phyloP scores from a whole-genome alignment of 202 grass and related monocot genomes.

The Schoenoplectus tabernaemontani region DNA sequence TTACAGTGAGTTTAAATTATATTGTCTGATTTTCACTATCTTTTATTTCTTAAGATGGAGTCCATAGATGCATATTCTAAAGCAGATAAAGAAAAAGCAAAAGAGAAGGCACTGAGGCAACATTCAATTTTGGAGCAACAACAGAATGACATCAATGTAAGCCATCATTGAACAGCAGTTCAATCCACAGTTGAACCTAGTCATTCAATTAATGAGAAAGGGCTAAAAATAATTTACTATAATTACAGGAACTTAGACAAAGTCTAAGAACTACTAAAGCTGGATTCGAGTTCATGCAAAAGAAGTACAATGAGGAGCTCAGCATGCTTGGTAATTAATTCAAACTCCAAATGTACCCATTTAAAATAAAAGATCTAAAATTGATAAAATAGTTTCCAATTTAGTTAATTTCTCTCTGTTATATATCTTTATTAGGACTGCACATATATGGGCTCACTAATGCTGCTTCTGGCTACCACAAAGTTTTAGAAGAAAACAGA shows the following conservation, averaged over 20 bases:
- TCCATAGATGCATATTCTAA: slow-evolving; percentile 40
- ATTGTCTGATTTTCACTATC: slow-evolving; percentile 6
- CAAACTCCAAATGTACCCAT: neutral
- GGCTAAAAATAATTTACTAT: slow-evolving; percentile 28
- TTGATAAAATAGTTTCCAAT: neutral
- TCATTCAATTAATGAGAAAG: slow-evolving; percentile 12
- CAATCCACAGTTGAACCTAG: slow-evolving; percentile 23
- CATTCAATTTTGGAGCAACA: slow-evolving; percentile 65
- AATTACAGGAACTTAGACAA: slow-evolving; percentile 61
- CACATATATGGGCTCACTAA: slow-evolving; percentile 73
- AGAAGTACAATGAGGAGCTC: slow-evolving; percentile 69
- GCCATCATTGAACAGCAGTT: slow-evolving; percentile 9
- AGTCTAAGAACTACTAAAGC: slow-evolving; percentile 64
- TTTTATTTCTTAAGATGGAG: slow-evolving; percentile 50
- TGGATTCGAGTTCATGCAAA: slow-evolving; percentile 83
- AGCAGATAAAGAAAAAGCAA: slow-evolving; percentile 46
- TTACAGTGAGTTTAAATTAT: neutral
- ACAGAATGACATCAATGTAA: slow-evolving; percentile 72
- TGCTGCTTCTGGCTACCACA: slow-evolving; percentile 87
- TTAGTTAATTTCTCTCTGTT: neutral
- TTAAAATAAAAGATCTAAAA: neutral
- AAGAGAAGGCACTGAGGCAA: slow-evolving; percentile 60
- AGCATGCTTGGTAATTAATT: slow-evolving; percentile 60
- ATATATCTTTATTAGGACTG: slow-evolving; percentile 45
- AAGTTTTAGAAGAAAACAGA: slow-evolving; percentile 98